Percentiles rank a stretch among this genome's conserved stretches.
Conservation (phyloP, 768 basidiomycete species). For the Rhodotorula graminis region DNA sequence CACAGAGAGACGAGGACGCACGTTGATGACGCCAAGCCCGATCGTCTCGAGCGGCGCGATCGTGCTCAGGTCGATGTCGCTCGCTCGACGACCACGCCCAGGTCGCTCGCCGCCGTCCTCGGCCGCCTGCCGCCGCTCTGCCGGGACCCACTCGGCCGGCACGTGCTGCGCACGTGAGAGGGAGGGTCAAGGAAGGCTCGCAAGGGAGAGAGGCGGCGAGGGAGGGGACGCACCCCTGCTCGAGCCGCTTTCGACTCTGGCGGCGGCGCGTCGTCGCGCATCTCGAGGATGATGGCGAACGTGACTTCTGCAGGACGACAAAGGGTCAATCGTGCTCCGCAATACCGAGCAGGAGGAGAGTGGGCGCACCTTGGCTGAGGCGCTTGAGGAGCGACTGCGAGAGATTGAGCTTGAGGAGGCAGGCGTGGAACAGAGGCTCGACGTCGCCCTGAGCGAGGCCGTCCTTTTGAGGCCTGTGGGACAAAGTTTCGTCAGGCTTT, state of each 20-base stretch:
- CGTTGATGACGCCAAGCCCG: slow-evolving; percentile 31
- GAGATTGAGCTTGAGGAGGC: slow-evolving; percentile 73
- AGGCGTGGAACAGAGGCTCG: slow-evolving; percentile 72
- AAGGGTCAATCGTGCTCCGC: too few species aligned
- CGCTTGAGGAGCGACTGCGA: slow-evolving; percentile 64
- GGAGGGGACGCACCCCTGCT: slow-evolving; percentile 1
- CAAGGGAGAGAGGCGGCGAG: accelerated
- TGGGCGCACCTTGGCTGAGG: slow-evolving; percentile 21
- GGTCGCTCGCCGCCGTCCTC: slow-evolving; percentile 9
- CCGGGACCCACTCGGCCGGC: slow-evolving; percentile 18
- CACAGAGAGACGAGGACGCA: not conserved
- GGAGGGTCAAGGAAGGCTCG: too few species aligned
- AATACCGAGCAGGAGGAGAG: too few species aligned
- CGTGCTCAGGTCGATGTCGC: slow-evolving; percentile 8
- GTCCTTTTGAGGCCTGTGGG: too few species aligned
- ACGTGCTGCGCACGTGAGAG: not conserved
- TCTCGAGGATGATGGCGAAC: slow-evolving; percentile 33
- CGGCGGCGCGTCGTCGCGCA: slow-evolving; percentile 22
- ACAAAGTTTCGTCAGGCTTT: too few species aligned
- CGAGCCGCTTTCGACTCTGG: slow-evolving; percentile 22
- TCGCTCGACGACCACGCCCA: not conserved
- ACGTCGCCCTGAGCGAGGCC: slow-evolving; percentile 63
- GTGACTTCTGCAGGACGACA: slow-evolving; percentile 4
- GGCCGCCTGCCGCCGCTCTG: slow-evolving; percentile 9
- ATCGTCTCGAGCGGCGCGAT: slow-evolving; percentile 20